phyloP scores from a whole-genome alignment of 2,329 filamentous ascomycete genomes.

The Cladophialophora exuberans region DNA sequence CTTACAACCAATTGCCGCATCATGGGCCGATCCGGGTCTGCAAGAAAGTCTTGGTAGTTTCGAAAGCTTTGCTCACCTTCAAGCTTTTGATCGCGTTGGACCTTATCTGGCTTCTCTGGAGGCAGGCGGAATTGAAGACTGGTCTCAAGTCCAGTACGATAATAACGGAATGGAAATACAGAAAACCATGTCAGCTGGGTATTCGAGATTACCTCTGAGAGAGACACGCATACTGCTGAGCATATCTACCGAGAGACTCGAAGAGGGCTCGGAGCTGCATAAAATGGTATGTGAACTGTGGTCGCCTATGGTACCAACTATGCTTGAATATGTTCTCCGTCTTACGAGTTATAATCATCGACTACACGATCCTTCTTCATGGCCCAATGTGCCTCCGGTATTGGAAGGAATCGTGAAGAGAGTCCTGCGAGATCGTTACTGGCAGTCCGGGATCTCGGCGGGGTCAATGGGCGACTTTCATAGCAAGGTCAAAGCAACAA shows the following conservation, averaged over 20 bases:
- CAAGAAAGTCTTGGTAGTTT: conserved; percentile 73
- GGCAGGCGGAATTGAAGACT: conserved; percentile 78
- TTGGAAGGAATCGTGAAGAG: conserved; percentile 77
- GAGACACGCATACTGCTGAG: conserved; percentile 90
- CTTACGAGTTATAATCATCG: conserved; percentile 87
- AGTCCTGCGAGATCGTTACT: conserved; percentile 92
- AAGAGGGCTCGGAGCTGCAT: conserved; percentile 72
- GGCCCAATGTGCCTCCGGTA: conserved; percentile 74
- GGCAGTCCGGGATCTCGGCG: conserved; percentile 95
- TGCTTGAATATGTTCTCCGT: conserved; percentile 83
- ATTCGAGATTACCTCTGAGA: conserved; percentile 73
- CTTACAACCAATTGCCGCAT: conserved; percentile 75
- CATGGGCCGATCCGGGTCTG: conserved; percentile 76
- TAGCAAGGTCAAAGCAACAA: conserved; percentile 84
- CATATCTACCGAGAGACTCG: conserved; percentile 86
- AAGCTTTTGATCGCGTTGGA: conserved; percentile 79
- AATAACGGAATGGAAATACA: conserved; percentile 79
- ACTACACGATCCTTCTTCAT: conserved; percentile 84
- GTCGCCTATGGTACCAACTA: conserved; percentile 77
- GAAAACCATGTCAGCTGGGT: conserved; percentile 71
- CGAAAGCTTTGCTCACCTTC: conserved; percentile 73
- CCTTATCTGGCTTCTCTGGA: conserved; percentile 74
- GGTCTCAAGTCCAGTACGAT: conserved; percentile 77
- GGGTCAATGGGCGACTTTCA: conserved; percentile 98
- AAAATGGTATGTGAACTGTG: conserved; percentile 79